Conservation (phyloP, 306 rosid genomes). For the Lathyrus aphaca region DNA sequence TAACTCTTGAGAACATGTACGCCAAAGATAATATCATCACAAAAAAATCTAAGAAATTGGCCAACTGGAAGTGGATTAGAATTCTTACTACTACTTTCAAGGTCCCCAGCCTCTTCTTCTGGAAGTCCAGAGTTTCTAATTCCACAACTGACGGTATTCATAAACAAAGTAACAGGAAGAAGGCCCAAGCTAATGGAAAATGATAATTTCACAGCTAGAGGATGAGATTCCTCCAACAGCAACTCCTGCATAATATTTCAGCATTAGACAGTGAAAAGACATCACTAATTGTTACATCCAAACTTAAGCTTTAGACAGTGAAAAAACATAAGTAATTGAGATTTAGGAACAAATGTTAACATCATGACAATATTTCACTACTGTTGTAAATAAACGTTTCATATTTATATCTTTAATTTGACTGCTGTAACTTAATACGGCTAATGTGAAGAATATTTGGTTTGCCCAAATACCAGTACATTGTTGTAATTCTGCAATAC, state of each 20-base stretch:
- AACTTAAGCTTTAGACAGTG: constrained; percentile 16
- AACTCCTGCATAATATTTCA: constrained; percentile 62
- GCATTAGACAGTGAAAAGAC: constrained; percentile 1
- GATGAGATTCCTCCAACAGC: constrained; percentile 83
- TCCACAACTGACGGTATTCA: constrained; percentile 87
- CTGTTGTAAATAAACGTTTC: constrained; percentile 6
- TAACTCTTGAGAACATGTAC: constrained; percentile 30
- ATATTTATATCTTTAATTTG: constrained; percentile 1
- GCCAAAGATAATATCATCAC: constrained; percentile 10
- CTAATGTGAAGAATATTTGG: constrained; percentile 22
- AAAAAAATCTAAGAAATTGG: constrained; percentile 32
- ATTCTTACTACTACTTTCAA: constrained; percentile 74
- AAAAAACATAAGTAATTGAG: not conserved
- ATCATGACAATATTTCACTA: constrained; percentile 15
- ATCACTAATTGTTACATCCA: constrained; percentile 7
- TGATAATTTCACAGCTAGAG: constrained; percentile 80
- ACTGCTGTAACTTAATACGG: constrained; percentile 23
- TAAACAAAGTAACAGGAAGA: constrained; percentile 80
- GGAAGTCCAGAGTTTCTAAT: constrained; percentile 76
- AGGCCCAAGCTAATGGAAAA: constrained; percentile 87
- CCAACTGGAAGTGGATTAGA: constrained; percentile 32
- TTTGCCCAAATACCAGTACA: constrained; percentile 16
- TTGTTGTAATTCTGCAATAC: constrained; percentile 14
- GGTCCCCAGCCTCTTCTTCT: constrained; percentile 78
- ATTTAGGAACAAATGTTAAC: constrained; percentile 19